phyloP scores from a whole-genome alignment of 257 asterid genomes.

The Nicotiana noctiflora region DNA sequence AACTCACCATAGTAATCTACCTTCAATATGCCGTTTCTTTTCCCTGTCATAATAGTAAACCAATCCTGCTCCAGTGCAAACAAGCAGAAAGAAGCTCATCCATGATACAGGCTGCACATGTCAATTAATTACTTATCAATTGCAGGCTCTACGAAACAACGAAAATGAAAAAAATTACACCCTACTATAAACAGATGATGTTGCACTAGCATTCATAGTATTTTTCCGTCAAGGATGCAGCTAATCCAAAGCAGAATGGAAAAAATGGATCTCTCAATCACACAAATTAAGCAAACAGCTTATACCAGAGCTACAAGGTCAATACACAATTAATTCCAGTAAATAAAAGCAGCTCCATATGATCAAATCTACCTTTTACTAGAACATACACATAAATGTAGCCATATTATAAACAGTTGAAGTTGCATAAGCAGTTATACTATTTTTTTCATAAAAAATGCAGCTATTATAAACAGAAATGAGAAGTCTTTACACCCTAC shows the following conservation, averaged over 20 bases:
- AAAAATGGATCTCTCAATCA: neutral
- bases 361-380: no score
- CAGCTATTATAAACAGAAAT: no score
- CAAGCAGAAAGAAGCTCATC: conserved; percentile 73
- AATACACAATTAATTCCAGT: no score
- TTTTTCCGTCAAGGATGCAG: neutral
- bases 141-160: neutral
- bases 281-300: neutral
- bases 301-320: no score
- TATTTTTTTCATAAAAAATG: no score
- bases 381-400: no score
- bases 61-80: conserved; percentile 80
- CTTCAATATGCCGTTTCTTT: conserved; percentile 78
- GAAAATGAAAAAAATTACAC: neutral
- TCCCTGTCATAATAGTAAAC: conserved; percentile 73
- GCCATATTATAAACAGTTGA: no score
- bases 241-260: neutral
- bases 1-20: conserved; percentile 68
- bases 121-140: neutral
- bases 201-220: neutral
- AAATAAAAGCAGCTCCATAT: no score
- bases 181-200: neutral
- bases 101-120: conserved; percentile 76
- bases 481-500: no score
- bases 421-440: no score